These are phyloP conservation scores for Backusella mclennaniae DNA, from an alignment of 192 early-diverging fungal species.

Conservation along the genomic window DNA sequence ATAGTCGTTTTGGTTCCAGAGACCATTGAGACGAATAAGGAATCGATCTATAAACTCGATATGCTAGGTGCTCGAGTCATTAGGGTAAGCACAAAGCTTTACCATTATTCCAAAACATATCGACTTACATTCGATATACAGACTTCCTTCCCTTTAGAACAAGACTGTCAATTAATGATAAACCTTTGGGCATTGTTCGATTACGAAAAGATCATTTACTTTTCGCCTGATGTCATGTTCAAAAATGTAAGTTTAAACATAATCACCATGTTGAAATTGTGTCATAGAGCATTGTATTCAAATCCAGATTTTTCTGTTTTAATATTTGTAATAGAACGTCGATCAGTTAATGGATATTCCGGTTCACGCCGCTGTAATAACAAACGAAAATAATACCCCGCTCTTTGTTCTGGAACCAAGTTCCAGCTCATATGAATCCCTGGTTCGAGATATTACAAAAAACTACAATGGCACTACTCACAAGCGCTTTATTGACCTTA, in stretches of 20 bases:
- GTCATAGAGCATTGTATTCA: background rate
- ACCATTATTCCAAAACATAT: background rate
- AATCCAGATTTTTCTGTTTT: background rate
- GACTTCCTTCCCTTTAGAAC: background rate
- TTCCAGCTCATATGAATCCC: background rate
- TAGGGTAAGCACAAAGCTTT: background rate
- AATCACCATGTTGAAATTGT: background rate
- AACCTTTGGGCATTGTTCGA: slow-evolving; percentile 11
- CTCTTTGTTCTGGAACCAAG: slow-evolving; percentile 9
- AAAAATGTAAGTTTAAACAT: background rate
- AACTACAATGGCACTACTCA: background rate
- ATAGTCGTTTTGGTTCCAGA: background rate
- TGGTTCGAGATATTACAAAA: background rate
- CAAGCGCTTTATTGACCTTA: background rate
- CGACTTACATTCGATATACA: background rate
- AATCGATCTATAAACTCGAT: background rate
- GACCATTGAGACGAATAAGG: background rate
- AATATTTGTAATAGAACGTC: background rate
- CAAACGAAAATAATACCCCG: background rate
- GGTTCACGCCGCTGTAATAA: background rate
- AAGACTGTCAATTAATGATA: background rate
- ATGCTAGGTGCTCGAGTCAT: background rate
- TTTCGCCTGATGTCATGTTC: slow-evolving; percentile 12
- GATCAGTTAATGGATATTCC: slow-evolving; percentile 1
- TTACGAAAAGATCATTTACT: slow-evolving; percentile 18